These are phyloP conservation scores for Pythium aphanidermatum DNA, from an alignment of 352 stramenopile species.

Conservation along the genomic window DNA sequence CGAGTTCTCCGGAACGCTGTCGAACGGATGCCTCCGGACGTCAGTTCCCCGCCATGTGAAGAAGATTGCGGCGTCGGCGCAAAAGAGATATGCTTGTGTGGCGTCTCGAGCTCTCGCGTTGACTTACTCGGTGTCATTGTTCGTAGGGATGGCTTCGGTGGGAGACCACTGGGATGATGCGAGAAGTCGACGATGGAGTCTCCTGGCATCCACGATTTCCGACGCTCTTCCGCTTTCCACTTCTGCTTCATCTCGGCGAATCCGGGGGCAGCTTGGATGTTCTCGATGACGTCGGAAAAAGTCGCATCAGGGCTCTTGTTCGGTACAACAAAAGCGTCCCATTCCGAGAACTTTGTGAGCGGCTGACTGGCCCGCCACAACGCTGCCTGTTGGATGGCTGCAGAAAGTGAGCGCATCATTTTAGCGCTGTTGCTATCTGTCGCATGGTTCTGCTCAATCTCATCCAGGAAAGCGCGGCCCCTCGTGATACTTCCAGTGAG, in stretches of 20 bases:
- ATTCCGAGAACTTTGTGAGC: constrained; percentile 59
- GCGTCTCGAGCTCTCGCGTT: constrained; percentile 16
- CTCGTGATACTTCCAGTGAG: constrained; percentile 8
- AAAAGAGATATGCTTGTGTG: constrained; percentile 24
- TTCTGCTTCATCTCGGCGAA: constrained; percentile 41
- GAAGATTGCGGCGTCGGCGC: not conserved
- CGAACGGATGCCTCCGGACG: constrained; percentile 3
- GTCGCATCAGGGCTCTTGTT: constrained; percentile 50
- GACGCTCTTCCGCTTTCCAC: constrained; percentile 54
- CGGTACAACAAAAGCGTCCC: constrained; percentile 50
- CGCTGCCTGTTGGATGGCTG: constrained; percentile 67
- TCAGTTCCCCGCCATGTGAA: constrained; percentile 8
- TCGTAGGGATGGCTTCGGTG: constrained; percentile 16
- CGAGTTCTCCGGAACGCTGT: constrained; percentile 27
- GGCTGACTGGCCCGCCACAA: constrained; percentile 75
- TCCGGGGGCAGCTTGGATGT: constrained; percentile 32
- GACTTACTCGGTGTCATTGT: constrained; percentile 16
- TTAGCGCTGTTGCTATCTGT: constrained; percentile 52
- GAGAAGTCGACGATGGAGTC: constrained; percentile 17
- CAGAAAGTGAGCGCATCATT: constrained; percentile 68
- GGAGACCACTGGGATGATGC: constrained; percentile 1
- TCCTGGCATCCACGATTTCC: constrained; percentile 73
- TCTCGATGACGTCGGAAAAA: constrained; percentile 73
- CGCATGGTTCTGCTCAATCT: constrained; percentile 65
- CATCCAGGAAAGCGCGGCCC: constrained; percentile 43